A percentile compares a stretch with the other conserved stretches of the same genome.
phyloP scores from a whole-genome alignment of 2,329 filamentous ascomycete genomes.

The Fusarium caatingaense region DNA sequence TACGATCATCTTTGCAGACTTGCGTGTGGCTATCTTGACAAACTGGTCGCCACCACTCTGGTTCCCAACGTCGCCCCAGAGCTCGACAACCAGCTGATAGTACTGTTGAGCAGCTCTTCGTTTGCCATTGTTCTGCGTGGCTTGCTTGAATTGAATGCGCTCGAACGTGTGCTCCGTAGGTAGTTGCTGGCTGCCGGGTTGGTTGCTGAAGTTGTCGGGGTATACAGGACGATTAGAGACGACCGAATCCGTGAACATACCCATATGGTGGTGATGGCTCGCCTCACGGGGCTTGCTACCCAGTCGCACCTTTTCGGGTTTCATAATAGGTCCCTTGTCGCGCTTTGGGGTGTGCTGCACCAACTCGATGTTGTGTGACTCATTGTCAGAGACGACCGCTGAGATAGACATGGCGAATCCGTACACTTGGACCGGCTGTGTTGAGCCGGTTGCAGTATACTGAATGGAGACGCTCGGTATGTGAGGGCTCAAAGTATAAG shows the following conservation, averaged over 20 bases:
- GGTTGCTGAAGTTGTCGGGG: conserved; percentile 54
- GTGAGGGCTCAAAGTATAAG: conserved; percentile 75
- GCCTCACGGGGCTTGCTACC: conserved; percentile 73
- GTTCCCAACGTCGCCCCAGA: conserved; percentile 75
- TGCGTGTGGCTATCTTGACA: conserved; percentile 76
- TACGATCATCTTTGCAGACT: conserved; percentile 88
- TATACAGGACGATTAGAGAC: conserved; percentile 50
- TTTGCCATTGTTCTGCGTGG: conserved; percentile 94
- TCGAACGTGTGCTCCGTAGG: conserved; percentile 77
- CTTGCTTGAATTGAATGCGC: conserved; percentile 93
- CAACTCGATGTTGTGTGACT: conserved; percentile 81
- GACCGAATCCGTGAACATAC: conserved; percentile 57
- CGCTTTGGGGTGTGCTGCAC: conserved; percentile 93
- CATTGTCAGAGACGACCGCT: conserved; percentile 81
- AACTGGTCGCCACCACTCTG: conserved; percentile 62
- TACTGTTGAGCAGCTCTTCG: conserved; percentile 90
- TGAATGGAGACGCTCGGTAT: conserved; percentile 60
- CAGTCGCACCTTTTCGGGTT: conserved; percentile 76
- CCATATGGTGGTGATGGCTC: conserved; percentile 58
- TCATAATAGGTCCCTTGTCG: conserved; percentile 85
- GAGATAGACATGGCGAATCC: conserved; percentile 87
- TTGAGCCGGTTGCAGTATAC: conserved; percentile 62
- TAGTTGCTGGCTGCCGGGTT: conserved; percentile 51
- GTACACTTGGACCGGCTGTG: conserved; percentile 72
- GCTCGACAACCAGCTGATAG: conserved; percentile 89